Base-by-base conservation (phyloP, 108 stramenopile species). In the Aurantiochytrium sp. region DNA sequence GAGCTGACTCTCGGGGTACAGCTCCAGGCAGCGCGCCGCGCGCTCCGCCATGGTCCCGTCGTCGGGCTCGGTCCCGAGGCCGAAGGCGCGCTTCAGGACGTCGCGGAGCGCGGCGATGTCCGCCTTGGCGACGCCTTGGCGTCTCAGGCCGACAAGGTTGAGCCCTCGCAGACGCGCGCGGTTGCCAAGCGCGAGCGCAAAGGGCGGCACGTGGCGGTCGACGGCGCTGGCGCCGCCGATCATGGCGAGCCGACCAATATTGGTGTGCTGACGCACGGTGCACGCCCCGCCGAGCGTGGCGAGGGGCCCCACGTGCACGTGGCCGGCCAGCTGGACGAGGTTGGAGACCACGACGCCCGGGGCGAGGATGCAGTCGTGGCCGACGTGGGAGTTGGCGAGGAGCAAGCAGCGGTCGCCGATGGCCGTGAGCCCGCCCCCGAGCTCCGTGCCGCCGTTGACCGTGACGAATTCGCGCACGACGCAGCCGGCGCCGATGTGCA, bases 381-480 rank as follows among this genome's bases (percentile, higher is more conserved):
- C 73, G n/a, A 81, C 73, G 45, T 81, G 73, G 19, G 42, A 81
- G 2, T 30, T 30, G 27, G 73, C 45, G 2, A 81, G 73, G n/a
- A 81, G 39, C 17, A 81, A 2, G 39, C 42, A 81, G 12, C 39
- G 6, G 2, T 81, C 73, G 12, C 73, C 73, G n/a, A 81, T 81
- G 27, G 42, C 45, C 17, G 73, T 81, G 17, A 81, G 42, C 2
- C 73, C 73, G 12, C 42, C 45, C 8, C 73, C 73, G 1, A 24
- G n/a, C 1, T 6, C 21, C 6, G 42, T 48, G 24, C 73, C 73
- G n/a, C 73, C 73, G 32, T 81, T 81, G 73, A 81, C 45, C 19
- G 73, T 81, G 42, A 48, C 73, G 24, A 48, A 48, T 30, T 81
- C 73, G n/a, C 73, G 73, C 39, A 81, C 73, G 39, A 81, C 45